These are phyloP conservation scores for Schizosaccharomyces japonicus DNA, from an alignment of 805 yeast species.

Conservation along the genomic window DNA sequence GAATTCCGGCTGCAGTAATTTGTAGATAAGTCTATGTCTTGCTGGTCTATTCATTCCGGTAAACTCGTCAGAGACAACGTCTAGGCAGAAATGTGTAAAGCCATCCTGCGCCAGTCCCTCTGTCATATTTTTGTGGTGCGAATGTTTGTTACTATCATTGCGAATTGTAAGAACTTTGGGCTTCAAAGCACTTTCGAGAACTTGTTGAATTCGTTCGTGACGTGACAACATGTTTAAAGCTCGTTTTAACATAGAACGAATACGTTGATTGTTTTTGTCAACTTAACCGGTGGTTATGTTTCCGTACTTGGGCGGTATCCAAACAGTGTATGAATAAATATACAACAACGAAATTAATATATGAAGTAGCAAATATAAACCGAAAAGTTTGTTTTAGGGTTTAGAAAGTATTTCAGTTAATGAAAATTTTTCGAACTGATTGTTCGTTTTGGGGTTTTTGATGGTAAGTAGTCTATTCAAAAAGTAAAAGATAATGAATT, in stretches of 20 bases:
- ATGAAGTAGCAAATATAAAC: too few relatives aligned
- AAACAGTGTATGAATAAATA: too few relatives aligned
- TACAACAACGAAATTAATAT: too few relatives aligned
- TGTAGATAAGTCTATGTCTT: background rate
- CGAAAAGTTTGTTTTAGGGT: too few relatives aligned
- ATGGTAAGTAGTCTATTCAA: too few relatives aligned
- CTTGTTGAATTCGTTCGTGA: background rate
- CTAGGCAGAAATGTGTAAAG: background rate
- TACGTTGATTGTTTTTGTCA: too few relatives aligned
- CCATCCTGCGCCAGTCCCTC: background rate
- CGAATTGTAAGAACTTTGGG: background rate
- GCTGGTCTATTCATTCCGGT: background rate
- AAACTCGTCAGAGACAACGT: background rate
- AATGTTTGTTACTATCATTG: background rate
- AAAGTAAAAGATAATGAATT: too few relatives aligned
- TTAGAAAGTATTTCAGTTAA: too few relatives aligned
- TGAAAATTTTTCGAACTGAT: too few relatives aligned
- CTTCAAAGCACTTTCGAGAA: background rate
- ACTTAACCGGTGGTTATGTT: too few relatives aligned
- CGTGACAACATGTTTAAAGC: background rate
- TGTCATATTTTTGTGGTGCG: background rate
- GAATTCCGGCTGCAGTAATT: background rate
- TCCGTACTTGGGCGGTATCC: too few relatives aligned
- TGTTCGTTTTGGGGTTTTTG: too few relatives aligned
- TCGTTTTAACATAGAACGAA: background rate